Percentiles rank a stretch among this genome's conserved stretches.
phyloP scores from a whole-genome alignment of 106 monocot genomes.

The Dendrobium huoshanense region DNA sequence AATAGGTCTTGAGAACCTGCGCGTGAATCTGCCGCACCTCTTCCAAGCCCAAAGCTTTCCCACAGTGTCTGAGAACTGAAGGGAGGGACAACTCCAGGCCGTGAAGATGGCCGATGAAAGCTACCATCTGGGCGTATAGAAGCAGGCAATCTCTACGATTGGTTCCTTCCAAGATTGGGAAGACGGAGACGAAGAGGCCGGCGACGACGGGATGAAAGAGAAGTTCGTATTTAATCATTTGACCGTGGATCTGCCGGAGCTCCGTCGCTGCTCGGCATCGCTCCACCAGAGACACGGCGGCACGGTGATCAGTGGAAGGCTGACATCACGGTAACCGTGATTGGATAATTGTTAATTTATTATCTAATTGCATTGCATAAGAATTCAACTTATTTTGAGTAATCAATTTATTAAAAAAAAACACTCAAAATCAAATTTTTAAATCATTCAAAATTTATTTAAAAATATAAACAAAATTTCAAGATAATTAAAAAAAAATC shows the following conservation, averaged over 20 bases:
- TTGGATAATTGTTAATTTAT: too few relatives aligned
- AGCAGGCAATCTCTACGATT: background rate
- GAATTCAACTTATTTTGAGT: too few relatives aligned
- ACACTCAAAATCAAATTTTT: too few relatives aligned
- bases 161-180: background rate
- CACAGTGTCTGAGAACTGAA: constrained; percentile 18
- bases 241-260: constrained; percentile 20
- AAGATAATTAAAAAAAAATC: too few relatives aligned
- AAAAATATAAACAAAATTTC: too few relatives aligned
- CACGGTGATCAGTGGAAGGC: background rate
- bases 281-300: constrained; percentile 7
- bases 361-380: too few relatives aligned
- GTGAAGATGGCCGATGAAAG: background rate
- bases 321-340: background rate
- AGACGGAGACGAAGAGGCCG: background rate
- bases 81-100: constrained; percentile 17
- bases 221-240: constrained; percentile 14
- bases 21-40: constrained; percentile 18
- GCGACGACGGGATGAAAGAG: constrained; percentile 1
- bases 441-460: too few relatives aligned
- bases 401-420: too few relatives aligned
- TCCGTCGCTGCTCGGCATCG: constrained; percentile 3
- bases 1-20: constrained; percentile 15
- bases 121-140: constrained; percentile 17
- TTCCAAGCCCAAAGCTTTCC: constrained; percentile 5